Conservation (phyloP, 2,329 filamentous ascomycete genomes). For the Penicillium sp. region DNA sequence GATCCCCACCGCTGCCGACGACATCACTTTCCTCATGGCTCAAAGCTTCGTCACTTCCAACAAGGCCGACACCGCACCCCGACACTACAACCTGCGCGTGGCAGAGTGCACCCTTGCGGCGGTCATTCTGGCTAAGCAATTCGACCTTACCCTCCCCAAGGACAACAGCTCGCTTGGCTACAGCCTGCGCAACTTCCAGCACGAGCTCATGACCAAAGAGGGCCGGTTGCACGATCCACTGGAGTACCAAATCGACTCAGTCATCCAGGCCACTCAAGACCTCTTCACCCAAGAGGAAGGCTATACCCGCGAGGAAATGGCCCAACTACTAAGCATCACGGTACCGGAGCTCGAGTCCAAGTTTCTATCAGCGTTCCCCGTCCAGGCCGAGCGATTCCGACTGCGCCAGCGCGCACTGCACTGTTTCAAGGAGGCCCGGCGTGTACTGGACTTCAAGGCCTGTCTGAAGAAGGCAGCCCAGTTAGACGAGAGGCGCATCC, state of each 20-base stretch:
- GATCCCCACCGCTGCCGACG: slow-evolving; percentile 73
- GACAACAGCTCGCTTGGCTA: slow-evolving; percentile 79
- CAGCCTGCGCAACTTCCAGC: slow-evolving; percentile 80
- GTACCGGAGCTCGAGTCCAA: slow-evolving; percentile 66
- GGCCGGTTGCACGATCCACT: slow-evolving; percentile 46
- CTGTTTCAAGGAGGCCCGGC: slow-evolving; percentile 81
- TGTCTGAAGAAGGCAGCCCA: slow-evolving; percentile 57
- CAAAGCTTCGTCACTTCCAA: slow-evolving; percentile 92
- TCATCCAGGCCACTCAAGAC: slow-evolving; percentile 63
- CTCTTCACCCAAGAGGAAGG: slow-evolving; percentile 71
- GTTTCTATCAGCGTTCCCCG: slow-evolving; percentile 83
- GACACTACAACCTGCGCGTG: slow-evolving; percentile 94
- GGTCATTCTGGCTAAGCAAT: slow-evolving; percentile 55
- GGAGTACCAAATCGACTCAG: slow-evolving; percentile 63
- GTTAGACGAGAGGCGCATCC: slow-evolving; percentile 60
- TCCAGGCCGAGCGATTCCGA: slow-evolving; percentile 80
- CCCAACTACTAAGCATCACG: slow-evolving; percentile 61
- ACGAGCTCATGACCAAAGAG: slow-evolving; percentile 62
- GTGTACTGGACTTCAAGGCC: slow-evolving; percentile 76
- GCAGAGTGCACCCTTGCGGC: slow-evolving; percentile 92
- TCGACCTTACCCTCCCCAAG: slow-evolving; percentile 59
- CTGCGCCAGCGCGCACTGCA: slow-evolving; percentile 82
- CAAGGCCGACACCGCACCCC: slow-evolving; percentile 87
- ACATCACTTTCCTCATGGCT: slow-evolving; percentile 85
- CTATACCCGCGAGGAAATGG: slow-evolving; percentile 83